phyloP scores from a whole-genome alignment of 805 yeast genomes.

The Monosporozyma yasuniensis region DNA sequence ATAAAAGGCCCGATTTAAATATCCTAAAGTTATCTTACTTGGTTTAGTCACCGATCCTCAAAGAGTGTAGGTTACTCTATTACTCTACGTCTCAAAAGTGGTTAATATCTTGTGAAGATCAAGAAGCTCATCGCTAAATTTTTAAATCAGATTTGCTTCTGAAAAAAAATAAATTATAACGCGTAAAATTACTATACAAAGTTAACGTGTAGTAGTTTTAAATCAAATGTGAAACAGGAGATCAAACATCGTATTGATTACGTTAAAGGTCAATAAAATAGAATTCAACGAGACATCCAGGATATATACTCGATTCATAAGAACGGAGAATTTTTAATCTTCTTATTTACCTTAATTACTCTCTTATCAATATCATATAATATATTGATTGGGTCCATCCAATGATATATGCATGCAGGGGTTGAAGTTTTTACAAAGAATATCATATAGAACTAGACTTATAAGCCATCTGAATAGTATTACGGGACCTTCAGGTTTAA shows the following conservation, averaged over 20 bases:
- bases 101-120: background rate
- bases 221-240: background rate
- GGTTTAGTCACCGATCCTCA: no score
- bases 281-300: background rate
- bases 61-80: background rate
- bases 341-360: background rate
- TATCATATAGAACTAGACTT: background rate
- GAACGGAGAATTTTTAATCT: background rate
- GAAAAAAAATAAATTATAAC: background rate
- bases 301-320: background rate
- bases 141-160: background rate
- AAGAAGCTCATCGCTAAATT: slow-evolving; percentile 1
- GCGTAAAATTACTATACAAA: background rate
- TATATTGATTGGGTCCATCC: background rate
- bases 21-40: no score
- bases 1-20: no score
- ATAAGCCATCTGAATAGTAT: background rate
- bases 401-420: background rate
- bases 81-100: background rate
- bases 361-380: background rate
- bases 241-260: background rate
- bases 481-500: background rate
- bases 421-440: background rate
- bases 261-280: background rate
- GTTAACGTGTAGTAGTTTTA: background rate